Percentiles rank a stretch among this genome's conserved stretches.
These are phyloP conservation scores for Urochloa ruziziensis DNA, from an alignment of 176 grass and related monocot genomes.

Conservation along the genomic window DNA sequence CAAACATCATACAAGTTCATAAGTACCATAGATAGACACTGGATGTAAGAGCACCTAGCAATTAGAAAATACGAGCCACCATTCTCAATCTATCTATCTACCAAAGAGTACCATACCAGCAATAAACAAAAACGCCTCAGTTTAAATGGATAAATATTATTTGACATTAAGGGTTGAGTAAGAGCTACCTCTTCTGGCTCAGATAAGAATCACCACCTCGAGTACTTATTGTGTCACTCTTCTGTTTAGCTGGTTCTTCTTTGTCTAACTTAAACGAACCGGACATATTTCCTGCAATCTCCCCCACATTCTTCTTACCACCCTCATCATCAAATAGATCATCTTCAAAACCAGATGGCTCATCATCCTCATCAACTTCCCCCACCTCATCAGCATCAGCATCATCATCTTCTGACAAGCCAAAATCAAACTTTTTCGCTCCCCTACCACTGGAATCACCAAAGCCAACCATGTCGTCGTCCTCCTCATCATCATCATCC, in stretches of 20 bases:
- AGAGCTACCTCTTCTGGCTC: slow-evolving; percentile 76
- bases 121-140: background rate
- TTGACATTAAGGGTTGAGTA: slow-evolving; percentile 4
- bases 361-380: slow-evolving; percentile 47
- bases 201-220: slow-evolving; percentile 72
- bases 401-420: slow-evolving; percentile 42
- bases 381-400: slow-evolving; percentile 45
- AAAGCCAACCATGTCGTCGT: slow-evolving; percentile 12
- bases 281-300: slow-evolving; percentile 2
- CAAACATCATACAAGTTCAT: slow-evolving; percentile 20
- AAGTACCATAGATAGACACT: background rate
- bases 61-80: background rate
- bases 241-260: slow-evolving; percentile 35
- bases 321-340: slow-evolving; percentile 34
- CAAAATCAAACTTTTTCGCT: slow-evolving; percentile 21
- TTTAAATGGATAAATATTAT: background rate
- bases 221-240: slow-evolving; percentile 8
- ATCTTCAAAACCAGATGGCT: slow-evolving; percentile 56
- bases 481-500: slow-evolving; percentile 1
- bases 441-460: slow-evolving; percentile 31
- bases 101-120: background rate
- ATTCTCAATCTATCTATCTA: background rate
- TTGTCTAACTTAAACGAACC: slow-evolving; percentile 22
- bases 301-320: slow-evolving; percentile 31
- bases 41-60: background rate